These are phyloP conservation scores for Aspergillus carlsbadensis DNA, from an alignment of 495 filamentous ascomycete genomes.

Conservation along the genomic window DNA sequence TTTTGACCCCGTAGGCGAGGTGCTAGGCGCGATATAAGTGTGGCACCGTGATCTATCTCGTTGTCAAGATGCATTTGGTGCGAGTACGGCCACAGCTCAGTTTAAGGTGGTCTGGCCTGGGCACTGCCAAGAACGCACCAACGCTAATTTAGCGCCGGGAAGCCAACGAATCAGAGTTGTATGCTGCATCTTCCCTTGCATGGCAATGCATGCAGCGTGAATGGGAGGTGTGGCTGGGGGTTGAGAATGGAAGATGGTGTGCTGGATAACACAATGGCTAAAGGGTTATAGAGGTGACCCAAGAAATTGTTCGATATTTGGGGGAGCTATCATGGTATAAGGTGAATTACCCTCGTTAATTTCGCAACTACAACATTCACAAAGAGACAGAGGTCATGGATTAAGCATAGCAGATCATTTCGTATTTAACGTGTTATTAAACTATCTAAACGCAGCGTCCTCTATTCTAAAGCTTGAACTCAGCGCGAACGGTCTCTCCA, in stretches of 20 bases:
- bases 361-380: no score
- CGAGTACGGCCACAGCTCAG: not conserved
- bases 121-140: not conserved
- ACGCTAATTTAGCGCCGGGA: not conserved
- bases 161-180: not conserved
- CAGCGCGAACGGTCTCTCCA: conserved; percentile 63
- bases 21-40: not conserved
- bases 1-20: no score
- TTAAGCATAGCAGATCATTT: not conserved
- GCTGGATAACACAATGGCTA: no score
- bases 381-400: not conserved
- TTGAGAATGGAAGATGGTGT: no score
- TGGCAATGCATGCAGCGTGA: no score
- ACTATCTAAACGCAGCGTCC: not conserved
- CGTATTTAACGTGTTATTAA: not conserved
- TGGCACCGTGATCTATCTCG: not conserved
- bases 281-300: no score
- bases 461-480: conserved; percentile 49
- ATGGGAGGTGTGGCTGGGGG: no score
- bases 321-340: no score
- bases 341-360: no score
- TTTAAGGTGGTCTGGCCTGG: not conserved
- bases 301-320: no score
- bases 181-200: no score
- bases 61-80: no score